Percentiles rank a stretch among this genome's conserved stretches.
phyloP scores from a whole-genome alignment of 768 basidiomycete species.

The Xerocomus brunneocitrinus region DNA sequence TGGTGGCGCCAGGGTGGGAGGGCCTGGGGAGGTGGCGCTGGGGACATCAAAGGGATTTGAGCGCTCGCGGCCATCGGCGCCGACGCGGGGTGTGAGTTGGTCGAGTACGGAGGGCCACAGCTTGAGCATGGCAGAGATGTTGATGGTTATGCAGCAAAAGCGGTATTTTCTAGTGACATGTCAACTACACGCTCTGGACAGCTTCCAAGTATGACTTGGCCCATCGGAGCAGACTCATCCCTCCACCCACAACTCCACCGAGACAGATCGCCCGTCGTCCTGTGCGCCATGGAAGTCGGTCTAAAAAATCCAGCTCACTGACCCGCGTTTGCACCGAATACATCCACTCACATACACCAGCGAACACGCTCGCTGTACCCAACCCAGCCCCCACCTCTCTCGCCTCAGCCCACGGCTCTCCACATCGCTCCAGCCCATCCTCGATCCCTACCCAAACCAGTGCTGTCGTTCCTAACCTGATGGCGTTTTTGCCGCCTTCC shows the following conservation, averaged over 20 bases:
- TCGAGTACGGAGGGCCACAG: conserved; percentile 58
- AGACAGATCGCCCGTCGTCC: conserved; percentile 45
- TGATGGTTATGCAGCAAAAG: conserved; percentile 8
- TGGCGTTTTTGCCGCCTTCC: conserved; percentile 56
- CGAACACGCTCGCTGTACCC: conserved; percentile 58
- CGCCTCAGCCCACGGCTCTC: conserved; percentile 35
- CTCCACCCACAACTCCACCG: conserved; percentile 54
- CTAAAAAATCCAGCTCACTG: conserved; percentile 31
- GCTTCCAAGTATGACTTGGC: conserved; percentile 28
- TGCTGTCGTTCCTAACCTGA: conserved; percentile 45
- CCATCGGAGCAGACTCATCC: conserved; percentile 46
- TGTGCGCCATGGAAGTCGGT: conserved; percentile 52
- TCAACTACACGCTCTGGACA: conserved; percentile 7
- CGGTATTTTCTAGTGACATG: not conserved
- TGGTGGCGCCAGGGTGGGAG: conserved; percentile 5
- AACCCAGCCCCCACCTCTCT: conserved; percentile 61
- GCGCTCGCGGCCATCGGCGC: conserved; percentile 39
- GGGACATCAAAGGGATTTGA: conserved; percentile 60
- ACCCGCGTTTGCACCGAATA: no score
- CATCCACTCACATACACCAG: conserved; percentile 44
- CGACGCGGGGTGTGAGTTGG: conserved; percentile 58
- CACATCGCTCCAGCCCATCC: conserved; percentile 37
- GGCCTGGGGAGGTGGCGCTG: conserved; percentile 16
- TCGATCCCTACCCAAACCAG: conserved; percentile 47
- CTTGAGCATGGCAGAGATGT: conserved; percentile 48